A percentile compares a stretch with the other conserved stretches of the same genome.
These are phyloP conservation scores for Serendipita sp. DNA, from an alignment of 768 basidiomycete species.

Conservation along the genomic window DNA sequence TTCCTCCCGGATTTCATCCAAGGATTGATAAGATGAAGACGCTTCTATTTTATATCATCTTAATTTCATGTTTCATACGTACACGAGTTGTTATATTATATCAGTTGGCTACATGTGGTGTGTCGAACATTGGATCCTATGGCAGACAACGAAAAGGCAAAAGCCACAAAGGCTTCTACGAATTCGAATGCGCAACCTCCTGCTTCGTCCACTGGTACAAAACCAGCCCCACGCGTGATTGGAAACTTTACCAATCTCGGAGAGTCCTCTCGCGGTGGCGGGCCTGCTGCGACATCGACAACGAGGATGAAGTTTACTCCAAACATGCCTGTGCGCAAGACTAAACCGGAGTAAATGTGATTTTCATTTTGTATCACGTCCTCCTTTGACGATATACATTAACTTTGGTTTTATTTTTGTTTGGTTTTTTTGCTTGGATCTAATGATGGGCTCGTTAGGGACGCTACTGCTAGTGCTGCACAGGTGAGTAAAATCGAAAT, in stretches of 20 bases:
- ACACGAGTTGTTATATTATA: background rate
- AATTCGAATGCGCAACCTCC: background rate
- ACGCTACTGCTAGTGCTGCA: background rate
- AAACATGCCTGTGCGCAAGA: background rate
- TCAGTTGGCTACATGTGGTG: background rate
- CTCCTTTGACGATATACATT: too few species aligned
- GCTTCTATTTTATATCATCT: too few species aligned
- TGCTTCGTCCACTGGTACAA: background rate
- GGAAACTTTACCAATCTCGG: background rate
- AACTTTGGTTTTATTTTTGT: too few species aligned
- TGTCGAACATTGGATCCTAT: background rate
- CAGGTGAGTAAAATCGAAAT: background rate
- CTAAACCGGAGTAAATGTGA: background rate
- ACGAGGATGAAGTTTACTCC: constrained; percentile 5
- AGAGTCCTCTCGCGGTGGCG: background rate
- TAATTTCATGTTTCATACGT: too few species aligned
- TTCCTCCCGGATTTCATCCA: background rate
- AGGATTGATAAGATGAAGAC: background rate
- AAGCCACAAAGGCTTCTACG: background rate
- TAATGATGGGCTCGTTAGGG: background rate
- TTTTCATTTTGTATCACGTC: background rate
- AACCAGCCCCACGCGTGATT: background rate
- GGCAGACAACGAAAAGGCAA: background rate
- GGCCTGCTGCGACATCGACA: background rate
- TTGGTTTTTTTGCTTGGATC: background rate